Evolutionary conservation across 768 basidiomycete species (phyloP).

Genomic region (Serendipita sp.): DNA sequence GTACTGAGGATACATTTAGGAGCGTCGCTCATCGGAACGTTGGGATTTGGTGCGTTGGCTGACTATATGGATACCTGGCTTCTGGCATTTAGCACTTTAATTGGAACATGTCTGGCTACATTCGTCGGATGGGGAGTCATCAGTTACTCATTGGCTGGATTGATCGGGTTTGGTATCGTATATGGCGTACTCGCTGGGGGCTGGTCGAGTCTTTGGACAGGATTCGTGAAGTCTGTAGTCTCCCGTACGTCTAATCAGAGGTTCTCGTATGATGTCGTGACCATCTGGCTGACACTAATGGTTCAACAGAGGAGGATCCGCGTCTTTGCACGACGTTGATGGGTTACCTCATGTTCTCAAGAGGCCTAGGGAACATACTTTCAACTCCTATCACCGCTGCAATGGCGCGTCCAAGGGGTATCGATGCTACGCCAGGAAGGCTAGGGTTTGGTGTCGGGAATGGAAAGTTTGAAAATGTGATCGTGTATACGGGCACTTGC

Average conservation of each 20-base stretch:
- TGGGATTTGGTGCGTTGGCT: neutral
- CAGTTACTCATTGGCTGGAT: neutral
- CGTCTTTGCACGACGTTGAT: neutral
- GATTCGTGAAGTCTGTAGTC: neutral
- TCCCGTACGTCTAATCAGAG: too few relatives aligned
- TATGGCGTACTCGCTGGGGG: constrained; percentile 8
- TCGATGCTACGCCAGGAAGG: neutral
- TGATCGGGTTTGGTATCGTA: neutral
- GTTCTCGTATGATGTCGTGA: too few relatives aligned
- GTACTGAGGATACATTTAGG: neutral
- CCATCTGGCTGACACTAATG: too few relatives aligned
- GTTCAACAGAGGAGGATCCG: neutral
- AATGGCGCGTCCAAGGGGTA: neutral
- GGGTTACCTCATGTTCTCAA: constrained; percentile 6
- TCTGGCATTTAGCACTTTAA: neutral
- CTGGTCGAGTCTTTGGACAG: constrained; percentile 4
- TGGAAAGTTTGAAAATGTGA: constrained; percentile 4
- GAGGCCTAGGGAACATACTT: constrained; percentile 6
- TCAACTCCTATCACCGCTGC: constrained; percentile 6
- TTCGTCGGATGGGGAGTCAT: constrained; percentile 6
- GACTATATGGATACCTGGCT: constrained; percentile 3
- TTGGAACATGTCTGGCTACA: neutral
- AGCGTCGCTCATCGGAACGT: neutral
- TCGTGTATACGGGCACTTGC: neutral
- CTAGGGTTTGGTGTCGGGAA: constrained; percentile 16